Base-by-base conservation (phyloP, 768 basidiomycete genomes). In the Pleurotus tuoliensis region DNA sequence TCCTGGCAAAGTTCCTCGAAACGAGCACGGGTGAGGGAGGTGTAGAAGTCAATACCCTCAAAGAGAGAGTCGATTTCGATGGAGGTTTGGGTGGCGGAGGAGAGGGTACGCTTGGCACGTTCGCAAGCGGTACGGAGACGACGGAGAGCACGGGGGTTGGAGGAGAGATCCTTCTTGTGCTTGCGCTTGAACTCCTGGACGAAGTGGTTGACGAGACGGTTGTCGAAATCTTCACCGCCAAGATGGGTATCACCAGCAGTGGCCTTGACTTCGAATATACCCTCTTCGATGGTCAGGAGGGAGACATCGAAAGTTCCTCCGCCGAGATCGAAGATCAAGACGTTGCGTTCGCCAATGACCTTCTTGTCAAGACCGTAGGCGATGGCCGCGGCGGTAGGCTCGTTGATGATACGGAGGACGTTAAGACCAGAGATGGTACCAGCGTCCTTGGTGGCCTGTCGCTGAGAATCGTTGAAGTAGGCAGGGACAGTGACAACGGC, bases 261-360 rank as follows among this genome's bases (percentile, higher is more conserved):
- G 44, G 97, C 94, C 82, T 98, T 98, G 71, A 98, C 96, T 64
- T 95, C 94, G 70, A 98, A 98, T 69, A 98, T 94, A 76, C 96
- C 96, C 69, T 94, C 95, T 63, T 82, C 92, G 80, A 98, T 98
- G 76, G 94, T 95, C 64, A 99, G 84, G 56, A 99, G 86, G 55
- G 97, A 99, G 56, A 98, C 97, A 90, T 98, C 97, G 81, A 99
- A 98, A 63, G 97, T 99, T 80, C 96, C 96, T 81, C 96, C 96
- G 71, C 96, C 96, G 58, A 99, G 83, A 81, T 99, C 96, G 81
- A 99, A 99, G 73, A 99, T 98, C 71, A 99, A 87, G 59, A 99
- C 96, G 69, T 96, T 98, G 77, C 93, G 94, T 82, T 98, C 96
- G 59, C 84, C 78, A 76, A 91, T 92, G 68, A 89, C 86, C 78